Conservation (phyloP, 495 filamentous ascomycete genomes). For the Poronia punctata region DNA sequence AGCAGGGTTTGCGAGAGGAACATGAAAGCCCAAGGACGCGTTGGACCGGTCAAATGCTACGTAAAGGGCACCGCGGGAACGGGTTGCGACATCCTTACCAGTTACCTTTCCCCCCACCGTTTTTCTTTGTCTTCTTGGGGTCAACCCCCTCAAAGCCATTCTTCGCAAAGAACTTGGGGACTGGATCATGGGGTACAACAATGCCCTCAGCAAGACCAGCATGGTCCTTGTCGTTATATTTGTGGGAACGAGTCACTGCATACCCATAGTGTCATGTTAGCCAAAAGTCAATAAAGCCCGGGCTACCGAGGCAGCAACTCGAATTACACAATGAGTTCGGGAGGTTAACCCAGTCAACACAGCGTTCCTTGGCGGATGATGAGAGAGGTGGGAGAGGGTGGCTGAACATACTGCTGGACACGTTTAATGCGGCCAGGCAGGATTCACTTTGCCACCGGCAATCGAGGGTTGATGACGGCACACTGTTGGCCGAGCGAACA, state of each 20-base stretch:
- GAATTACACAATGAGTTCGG: too few species aligned
- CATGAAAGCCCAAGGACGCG: not conserved
- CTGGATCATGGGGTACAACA: conserved; percentile 55
- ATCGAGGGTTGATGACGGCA: too few species aligned
- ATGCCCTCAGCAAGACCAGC: conserved; percentile 56
- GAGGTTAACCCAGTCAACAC: too few species aligned
- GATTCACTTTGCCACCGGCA: too few species aligned
- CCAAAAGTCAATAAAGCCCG: too few species aligned
- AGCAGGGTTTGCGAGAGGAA: not conserved
- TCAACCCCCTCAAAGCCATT: conserved; percentile 70
- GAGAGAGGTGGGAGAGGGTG: too few species aligned
- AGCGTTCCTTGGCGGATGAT: too few species aligned
- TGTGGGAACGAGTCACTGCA: conserved; percentile 91
- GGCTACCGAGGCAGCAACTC: too few species aligned
- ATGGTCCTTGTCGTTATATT: conserved; percentile 84
- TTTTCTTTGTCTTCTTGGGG: conserved; percentile 94
- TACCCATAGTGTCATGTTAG: conserved; percentile 2
- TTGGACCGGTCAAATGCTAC: too few species aligned
- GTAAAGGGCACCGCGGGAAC: conserved; percentile 4
- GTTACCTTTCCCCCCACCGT: conserved; percentile 86
- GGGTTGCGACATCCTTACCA: conserved; percentile 54
- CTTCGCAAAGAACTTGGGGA: conserved; percentile 92
- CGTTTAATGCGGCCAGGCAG: too few species aligned
- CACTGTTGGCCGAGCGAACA: too few species aligned
- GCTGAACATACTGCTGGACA: too few species aligned